Conservation (phyloP, 1,139 yeast genomes). For the Hansenula sp. region DNA sequence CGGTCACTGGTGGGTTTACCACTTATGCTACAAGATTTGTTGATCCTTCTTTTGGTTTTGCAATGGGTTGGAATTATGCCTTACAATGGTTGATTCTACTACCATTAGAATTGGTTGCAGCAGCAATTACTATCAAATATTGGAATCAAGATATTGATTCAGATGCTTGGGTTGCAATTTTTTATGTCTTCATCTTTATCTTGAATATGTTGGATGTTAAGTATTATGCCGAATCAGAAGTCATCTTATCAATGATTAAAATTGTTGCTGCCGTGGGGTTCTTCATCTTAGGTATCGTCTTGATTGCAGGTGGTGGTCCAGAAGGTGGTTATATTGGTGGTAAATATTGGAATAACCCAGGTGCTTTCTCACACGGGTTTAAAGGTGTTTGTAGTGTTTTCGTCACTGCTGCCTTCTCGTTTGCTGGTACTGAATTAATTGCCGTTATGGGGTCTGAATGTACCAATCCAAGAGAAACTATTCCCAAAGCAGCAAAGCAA, state of each 20-base stretch:
- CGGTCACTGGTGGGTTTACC: slow-evolving; percentile 70
- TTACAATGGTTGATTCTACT: slow-evolving; percentile 67
- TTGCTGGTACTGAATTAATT: slow-evolving; percentile 67
- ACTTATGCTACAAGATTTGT: slow-evolving; percentile 65
- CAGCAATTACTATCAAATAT: slow-evolving; percentile 61
- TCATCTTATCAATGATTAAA: slow-evolving; percentile 55
- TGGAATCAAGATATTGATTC: slow-evolving; percentile 58
- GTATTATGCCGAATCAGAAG: slow-evolving; percentile 62
- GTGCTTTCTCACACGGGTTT: slow-evolving; percentile 57
- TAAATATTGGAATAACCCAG: slow-evolving; percentile 53
- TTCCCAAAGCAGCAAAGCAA: slow-evolving; percentile 73
- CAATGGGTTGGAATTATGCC: slow-evolving; percentile 71
- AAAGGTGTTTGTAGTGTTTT: slow-evolving; percentile 53
- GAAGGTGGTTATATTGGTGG: slow-evolving; percentile 53
- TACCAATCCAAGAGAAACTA: slow-evolving; percentile 63
- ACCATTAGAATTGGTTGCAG: slow-evolving; percentile 73
- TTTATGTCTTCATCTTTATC: slow-evolving; percentile 51
- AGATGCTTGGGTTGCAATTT: slow-evolving; percentile 65
- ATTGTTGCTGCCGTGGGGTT: slow-evolving; percentile 63
- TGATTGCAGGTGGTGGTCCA: slow-evolving; percentile 57
- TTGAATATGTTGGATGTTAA: slow-evolving; percentile 56
- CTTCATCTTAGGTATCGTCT: slow-evolving; percentile 64
- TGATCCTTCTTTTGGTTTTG: slow-evolving; percentile 73
- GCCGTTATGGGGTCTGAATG: slow-evolving; percentile 93
- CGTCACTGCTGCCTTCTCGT: slow-evolving; percentile 54